Percentiles rank a stretch among this genome's conserved stretches.
phyloP scores from a whole-genome alignment of 495 filamentous ascomycete species.

The Chaetomium fimeti region DNA sequence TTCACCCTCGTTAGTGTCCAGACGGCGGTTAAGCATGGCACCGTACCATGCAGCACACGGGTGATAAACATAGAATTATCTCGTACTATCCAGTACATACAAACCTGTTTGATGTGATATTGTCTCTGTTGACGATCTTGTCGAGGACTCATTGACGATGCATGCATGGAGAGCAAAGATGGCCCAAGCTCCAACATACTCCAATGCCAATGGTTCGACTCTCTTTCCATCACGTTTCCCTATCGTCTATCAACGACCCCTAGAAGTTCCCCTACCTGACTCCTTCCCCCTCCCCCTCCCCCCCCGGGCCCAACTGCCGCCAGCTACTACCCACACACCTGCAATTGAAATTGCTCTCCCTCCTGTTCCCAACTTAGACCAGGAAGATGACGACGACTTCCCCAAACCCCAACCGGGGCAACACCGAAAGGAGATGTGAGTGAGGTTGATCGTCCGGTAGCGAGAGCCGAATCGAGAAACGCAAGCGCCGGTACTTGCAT shows the following conservation, averaged over 20 bases:
- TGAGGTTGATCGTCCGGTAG: background rate
- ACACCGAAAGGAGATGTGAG: background rate
- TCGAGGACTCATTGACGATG: background rate
- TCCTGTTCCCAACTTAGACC: slow-evolving; percentile 17
- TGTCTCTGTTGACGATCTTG: background rate
- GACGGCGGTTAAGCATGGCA: slow-evolving; percentile 20
- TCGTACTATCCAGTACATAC: too few species aligned
- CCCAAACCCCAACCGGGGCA: background rate
- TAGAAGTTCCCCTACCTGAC: background rate
- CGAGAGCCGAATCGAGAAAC: slow-evolving; percentile 14
- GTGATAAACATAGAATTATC: slow-evolving; percentile 18
- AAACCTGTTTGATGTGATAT: background rate
- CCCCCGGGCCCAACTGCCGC: slow-evolving; percentile 4
- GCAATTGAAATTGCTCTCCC: background rate
- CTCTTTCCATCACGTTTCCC: background rate
- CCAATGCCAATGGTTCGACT: background rate
- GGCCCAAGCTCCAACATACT: too few species aligned
- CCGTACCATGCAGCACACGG: slow-evolving; percentile 9
- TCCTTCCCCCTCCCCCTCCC: too few species aligned
- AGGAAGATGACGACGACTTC: background rate
- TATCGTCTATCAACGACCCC: background rate
- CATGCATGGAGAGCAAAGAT: background rate
- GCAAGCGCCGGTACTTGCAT: slow-evolving; percentile 17
- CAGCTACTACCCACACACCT: slow-evolving; percentile 11
- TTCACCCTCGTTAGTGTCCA: background rate